Evolutionary conservation across 139 green algal species (phyloP).

Genomic region (Ettlia oleoabundans): DNA sequence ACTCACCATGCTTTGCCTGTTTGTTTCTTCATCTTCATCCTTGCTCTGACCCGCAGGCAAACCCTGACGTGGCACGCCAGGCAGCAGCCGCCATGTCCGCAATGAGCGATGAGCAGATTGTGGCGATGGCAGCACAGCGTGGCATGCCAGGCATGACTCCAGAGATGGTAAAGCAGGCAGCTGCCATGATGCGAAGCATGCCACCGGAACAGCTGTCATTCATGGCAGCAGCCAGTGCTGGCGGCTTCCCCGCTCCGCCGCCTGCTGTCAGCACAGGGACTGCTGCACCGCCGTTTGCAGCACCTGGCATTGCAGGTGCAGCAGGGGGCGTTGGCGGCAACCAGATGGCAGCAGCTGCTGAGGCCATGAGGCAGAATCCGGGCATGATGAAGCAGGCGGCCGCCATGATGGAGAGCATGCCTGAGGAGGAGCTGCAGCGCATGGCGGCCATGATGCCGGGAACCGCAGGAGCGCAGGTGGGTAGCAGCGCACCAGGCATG

Average conservation of each 20-base stretch:
- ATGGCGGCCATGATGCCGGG: conserved; percentile 45
- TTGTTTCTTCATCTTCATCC: neutral
- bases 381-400: conserved; percentile 38
- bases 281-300: neutral
- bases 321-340: neutral
- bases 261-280: neutral
- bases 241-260: neutral
- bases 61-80: conserved; percentile 32
- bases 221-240: conserved; percentile 1
- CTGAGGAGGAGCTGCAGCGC: conserved; percentile 41
- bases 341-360: conserved; percentile 6
- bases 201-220: conserved; percentile 13
- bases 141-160: conserved; percentile 30
- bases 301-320: neutral
- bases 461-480: conserved; percentile 31
- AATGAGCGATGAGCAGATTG: conserved; percentile 37
- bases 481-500: too few relatives aligned
- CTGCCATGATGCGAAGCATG: conserved; percentile 28
- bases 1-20: too few relatives aligned
- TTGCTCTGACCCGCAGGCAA: neutral
- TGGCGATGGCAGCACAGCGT: conserved; percentile 11
- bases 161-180: conserved; percentile 28
- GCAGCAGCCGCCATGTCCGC: neutral
- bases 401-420: conserved; percentile 46
- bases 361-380: conserved; percentile 21